Base-by-base conservation (phyloP, 768 basidiomycete species). In the Tricholoma furcatifolium region DNA sequence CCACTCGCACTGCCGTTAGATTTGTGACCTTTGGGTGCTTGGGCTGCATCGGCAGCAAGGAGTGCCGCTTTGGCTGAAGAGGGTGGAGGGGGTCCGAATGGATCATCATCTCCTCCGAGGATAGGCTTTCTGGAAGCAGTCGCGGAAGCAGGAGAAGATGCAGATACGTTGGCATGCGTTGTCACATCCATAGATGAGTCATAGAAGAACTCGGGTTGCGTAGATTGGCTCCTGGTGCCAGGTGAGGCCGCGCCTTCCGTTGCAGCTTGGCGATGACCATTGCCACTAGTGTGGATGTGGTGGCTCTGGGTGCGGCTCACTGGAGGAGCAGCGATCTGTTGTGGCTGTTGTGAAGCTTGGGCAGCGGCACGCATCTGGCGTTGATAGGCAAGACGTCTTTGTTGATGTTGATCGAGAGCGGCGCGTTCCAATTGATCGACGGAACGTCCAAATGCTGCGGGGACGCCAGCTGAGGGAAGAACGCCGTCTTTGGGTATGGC, bases 371-470 rank as follows among this genome's bases (percentile, higher is more conserved):
- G 82, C 87, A 91, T 88, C 70, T 92, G 90, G 47, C 77, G 78
- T 70, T 91, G 87, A 66, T 91, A 91, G 2, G 85, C 85, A 20
- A 88, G 75, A 23, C 88, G 78, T 76, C 94, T 94, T 72, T 83
- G 78, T 58, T 87, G 84, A 66, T 95, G 91, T 62, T 88, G 85
- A 52, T 92, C 90, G 72, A 92, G 84, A 11, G 94, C 91, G 35
- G 82, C 71, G 1, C 70, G 70, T 69, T 98, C 94, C 23, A 95
- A 78, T 38, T 95, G 88, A 2, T 84, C 84, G 14, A 95, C 88
- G 24, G 72, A 74, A 58, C 78, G 83, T 15, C 80, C 77, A 69
- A 98, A 96, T 3, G 73, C 76, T 46, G 51, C 65, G 44, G 63
- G 68, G 42, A 57, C 62, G 3, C 69, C 66, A n/a, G 65, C 61